These are phyloP conservation scores for Trematosphaeria pertusa DNA, from an alignment of 2,329 filamentous ascomycete genomes.

Conservation along the genomic window DNA sequence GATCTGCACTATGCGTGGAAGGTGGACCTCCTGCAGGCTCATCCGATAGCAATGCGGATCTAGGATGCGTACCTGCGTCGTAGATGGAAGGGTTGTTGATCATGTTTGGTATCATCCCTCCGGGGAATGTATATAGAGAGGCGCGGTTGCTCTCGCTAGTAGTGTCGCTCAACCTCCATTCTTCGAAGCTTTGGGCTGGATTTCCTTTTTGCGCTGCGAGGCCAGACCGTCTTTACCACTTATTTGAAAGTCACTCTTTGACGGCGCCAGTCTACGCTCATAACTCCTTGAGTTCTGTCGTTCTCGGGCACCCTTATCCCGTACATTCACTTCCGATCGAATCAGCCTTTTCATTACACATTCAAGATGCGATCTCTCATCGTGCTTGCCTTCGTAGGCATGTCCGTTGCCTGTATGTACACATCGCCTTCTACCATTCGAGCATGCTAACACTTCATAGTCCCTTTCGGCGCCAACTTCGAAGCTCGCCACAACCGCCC, in stretches of 20 bases:
- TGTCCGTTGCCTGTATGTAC: slow-evolving; percentile 25
- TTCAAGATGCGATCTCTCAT: slow-evolving; percentile 32
- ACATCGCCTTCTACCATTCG: background rate
- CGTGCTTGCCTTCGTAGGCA: slow-evolving; percentile 30
- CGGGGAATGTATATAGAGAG: too few relatives aligned
- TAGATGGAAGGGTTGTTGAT: background rate
- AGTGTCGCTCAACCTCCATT: background rate
- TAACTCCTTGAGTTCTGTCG: background rate
- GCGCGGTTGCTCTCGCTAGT: background rate
- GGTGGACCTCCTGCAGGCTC: background rate
- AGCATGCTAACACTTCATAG: slow-evolving; percentile 10
- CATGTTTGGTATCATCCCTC: background rate
- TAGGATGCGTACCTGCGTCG: background rate
- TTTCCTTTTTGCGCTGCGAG: slow-evolving; percentile 12
- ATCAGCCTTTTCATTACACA: slow-evolving; percentile 5
- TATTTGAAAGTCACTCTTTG: slow-evolving; percentile 20
- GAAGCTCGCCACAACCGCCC: background rate
- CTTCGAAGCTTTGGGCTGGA: background rate
- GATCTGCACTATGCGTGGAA: slow-evolving; percentile 4
- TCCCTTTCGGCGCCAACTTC: slow-evolving; percentile 18
- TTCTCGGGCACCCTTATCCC: slow-evolving; percentile 3
- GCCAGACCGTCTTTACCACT: slow-evolving; percentile 15
- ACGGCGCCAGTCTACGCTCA: slow-evolving; percentile 19
- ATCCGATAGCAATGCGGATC: background rate
- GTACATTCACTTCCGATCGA: background rate